Percentiles rank a stretch among this genome's conserved stretches.
Evolutionary conservation across 352 stramenopile species (phyloP).

Genomic region (Phytopythium helicoides): DNA sequence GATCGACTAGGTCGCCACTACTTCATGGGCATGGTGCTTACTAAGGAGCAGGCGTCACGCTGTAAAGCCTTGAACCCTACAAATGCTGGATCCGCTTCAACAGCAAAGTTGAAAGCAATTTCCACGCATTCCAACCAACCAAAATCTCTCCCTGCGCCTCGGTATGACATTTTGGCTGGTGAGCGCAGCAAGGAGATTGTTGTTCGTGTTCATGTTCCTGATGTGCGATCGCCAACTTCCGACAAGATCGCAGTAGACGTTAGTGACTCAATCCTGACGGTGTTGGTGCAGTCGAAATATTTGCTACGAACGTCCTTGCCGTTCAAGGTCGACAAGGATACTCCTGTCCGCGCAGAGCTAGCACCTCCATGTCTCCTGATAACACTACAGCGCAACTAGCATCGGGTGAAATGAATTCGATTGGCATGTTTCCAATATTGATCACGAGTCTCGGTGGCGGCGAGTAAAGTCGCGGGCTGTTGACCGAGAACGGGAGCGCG

Average conservation of each 20-base stretch:
- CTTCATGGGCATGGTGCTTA: slow-evolving; percentile 56
- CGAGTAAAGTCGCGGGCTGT: background rate
- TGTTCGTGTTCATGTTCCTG: slow-evolving; percentile 42
- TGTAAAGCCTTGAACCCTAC: slow-evolving; percentile 33
- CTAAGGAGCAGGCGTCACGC: slow-evolving; percentile 58
- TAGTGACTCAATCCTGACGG: slow-evolving; percentile 35
- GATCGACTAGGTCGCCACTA: slow-evolving; percentile 61
- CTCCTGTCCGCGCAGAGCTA: slow-evolving; percentile 14
- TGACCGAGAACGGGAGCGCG: slow-evolving; percentile 4
- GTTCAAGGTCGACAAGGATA: slow-evolving; percentile 34
- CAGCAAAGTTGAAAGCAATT: background rate
- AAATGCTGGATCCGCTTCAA: background rate
- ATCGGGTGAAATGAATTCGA: background rate
- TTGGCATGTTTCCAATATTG: no score
- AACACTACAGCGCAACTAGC: slow-evolving; percentile 22
- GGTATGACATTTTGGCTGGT: slow-evolving; percentile 36
- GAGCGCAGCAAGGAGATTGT: slow-evolving; percentile 29
- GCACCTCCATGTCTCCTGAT: slow-evolving; percentile 27
- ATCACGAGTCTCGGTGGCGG: slow-evolving; percentile 1
- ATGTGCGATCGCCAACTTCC: slow-evolving; percentile 19
- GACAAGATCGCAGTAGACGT: slow-evolving; percentile 50
- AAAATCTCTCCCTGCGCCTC: slow-evolving; percentile 28
- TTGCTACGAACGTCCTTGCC: slow-evolving; percentile 42
- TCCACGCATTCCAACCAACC: background rate
- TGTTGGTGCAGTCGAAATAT: slow-evolving; percentile 58